Percentiles rank a stretch among this genome's conserved stretches.
These are phyloP conservation scores for Penicillium sp. DNA, from an alignment of 2,329 filamentous ascomycete species.

Conservation along the genomic window DNA sequence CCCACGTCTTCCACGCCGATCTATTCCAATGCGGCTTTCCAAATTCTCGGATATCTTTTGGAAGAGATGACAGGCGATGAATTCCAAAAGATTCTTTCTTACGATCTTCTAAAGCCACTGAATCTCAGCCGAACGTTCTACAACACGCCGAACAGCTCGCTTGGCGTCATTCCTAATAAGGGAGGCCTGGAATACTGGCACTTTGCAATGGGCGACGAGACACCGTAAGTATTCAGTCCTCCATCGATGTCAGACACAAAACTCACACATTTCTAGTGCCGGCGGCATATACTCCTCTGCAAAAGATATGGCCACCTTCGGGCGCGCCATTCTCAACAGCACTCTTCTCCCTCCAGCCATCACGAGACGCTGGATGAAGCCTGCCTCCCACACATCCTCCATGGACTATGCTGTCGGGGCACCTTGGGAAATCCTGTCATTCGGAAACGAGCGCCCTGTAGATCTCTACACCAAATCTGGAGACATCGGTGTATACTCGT, in stretches of 20 bases:
- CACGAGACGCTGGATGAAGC: slow-evolving; percentile 7
- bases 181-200: slow-evolving; percentile 34
- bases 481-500: slow-evolving; percentile 24
- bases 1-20: slow-evolving; percentile 31
- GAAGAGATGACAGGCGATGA: slow-evolving; percentile 41
- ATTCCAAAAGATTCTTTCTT: slow-evolving; percentile 35
- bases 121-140: slow-evolving; percentile 37
- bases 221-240: slow-evolving; percentile 34
- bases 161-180: slow-evolving; percentile 36
- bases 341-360: background rate
- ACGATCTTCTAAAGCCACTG: slow-evolving; percentile 40
- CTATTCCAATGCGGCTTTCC: slow-evolving; percentile 40
- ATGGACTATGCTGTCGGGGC: slow-evolving; percentile 2
- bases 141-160: slow-evolving; percentile 14
- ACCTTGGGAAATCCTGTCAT: slow-evolving; percentile 6
- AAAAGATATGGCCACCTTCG: slow-evolving; percentile 37
- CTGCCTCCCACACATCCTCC: slow-evolving; percentile 2
- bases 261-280: slow-evolving; percentile 22
- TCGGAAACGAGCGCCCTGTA: background rate
- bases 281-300: slow-evolving; percentile 49
- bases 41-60: slow-evolving; percentile 38
- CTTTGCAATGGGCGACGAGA: slow-evolving; percentile 40
- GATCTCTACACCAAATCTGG: slow-evolving; percentile 22
- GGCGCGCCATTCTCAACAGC: slow-evolving; percentile 5
- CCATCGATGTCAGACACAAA: background rate